Evolutionary conservation across 768 basidiomycete species (phyloP).

Genomic region (Leccinum rimulosum): DNA sequence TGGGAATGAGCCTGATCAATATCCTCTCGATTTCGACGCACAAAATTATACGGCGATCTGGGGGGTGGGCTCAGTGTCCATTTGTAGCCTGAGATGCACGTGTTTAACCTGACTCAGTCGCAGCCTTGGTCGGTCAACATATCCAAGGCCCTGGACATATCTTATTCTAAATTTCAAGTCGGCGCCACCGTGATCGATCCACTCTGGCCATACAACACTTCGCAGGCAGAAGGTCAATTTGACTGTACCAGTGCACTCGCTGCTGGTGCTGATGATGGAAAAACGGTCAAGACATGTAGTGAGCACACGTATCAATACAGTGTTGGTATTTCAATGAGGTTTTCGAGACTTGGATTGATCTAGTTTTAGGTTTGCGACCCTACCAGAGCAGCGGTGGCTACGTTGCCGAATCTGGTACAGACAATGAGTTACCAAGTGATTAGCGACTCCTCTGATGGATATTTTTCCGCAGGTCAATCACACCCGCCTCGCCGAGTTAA

Average conservation of each 20-base stretch:
- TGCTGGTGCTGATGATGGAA: slow-evolving; percentile 41
- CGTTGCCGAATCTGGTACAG: neutral
- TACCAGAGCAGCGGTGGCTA: neutral
- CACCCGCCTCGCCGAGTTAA: slow-evolving; percentile 47
- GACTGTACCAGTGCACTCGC: slow-evolving; percentile 49
- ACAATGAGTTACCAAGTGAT: neutral
- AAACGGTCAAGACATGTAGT: slow-evolving; percentile 46
- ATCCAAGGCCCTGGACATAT: slow-evolving; percentile 37
- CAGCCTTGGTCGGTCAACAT: slow-evolving; percentile 53
- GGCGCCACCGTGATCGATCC: slow-evolving; percentile 51
- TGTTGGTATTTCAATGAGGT: slow-evolving; percentile 27
- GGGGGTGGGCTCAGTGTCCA: slow-evolving; percentile 35
- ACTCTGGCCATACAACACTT: slow-evolving; percentile 46
- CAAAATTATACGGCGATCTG: slow-evolving; percentile 44
- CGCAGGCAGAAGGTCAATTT: slow-evolving; percentile 36
- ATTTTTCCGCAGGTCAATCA: slow-evolving; percentile 44
- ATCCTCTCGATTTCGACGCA: slow-evolving; percentile 30
- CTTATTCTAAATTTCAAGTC: slow-evolving; percentile 43
- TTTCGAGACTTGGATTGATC: neutral
- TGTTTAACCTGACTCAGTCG: neutral
- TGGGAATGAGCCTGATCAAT: slow-evolving; percentile 57
- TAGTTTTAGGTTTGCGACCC: neutral
- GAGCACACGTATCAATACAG: slow-evolving; percentile 57
- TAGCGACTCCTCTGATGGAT: neutral
- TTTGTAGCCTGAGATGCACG: neutral